Evolutionary conservation across 371 early-diverging fungal genomes (phyloP).

Genomic region (Mortierella sp.): DNA sequence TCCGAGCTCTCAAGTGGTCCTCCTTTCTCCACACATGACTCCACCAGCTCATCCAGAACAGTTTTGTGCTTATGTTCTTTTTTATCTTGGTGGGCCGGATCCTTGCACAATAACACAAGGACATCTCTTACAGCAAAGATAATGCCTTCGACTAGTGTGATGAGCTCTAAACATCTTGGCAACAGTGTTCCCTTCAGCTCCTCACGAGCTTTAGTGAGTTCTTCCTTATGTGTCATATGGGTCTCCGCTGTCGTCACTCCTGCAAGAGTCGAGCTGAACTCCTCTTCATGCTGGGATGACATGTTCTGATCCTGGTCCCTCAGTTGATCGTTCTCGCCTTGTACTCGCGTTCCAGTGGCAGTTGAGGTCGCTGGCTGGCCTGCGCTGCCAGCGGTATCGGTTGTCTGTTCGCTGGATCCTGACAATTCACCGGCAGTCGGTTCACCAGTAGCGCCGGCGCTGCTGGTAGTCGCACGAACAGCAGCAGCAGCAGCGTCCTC

Average conservation of each 20-base stretch:
- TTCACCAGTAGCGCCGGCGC: neutral
- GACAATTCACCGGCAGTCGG: constrained; percentile 15
- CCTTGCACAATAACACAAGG: constrained; percentile 60
- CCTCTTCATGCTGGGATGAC: too few species aligned
- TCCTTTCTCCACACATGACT: constrained; percentile 12
- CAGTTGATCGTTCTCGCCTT: too few species aligned
- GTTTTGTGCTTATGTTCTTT: constrained; percentile 40
- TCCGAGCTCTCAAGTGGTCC: constrained; percentile 1
- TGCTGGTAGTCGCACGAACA: constrained; percentile 16
- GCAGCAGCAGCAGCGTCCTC: constrained; percentile 37
- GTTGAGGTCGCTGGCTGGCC: too few species aligned
- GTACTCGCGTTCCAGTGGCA: too few species aligned
- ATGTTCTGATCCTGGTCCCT: too few species aligned
- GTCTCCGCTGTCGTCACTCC: constrained; percentile 22
- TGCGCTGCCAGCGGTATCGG: neutral
- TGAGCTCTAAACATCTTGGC: constrained; percentile 63
- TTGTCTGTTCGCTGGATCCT: constrained; percentile 7
- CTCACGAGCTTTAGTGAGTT: constrained; percentile 59
- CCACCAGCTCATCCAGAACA: constrained; percentile 59
- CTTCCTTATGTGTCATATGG: constrained; percentile 55
- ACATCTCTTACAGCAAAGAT: constrained; percentile 81
- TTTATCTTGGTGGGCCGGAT: constrained; percentile 1
- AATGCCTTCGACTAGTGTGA: constrained; percentile 72
- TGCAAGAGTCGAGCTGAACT: too few species aligned
- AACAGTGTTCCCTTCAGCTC: constrained; percentile 62